Evolutionary conservation across 108 stramenopile genomes (phyloP).

Genomic region (Pseudonitzschia multiseries): DNA sequence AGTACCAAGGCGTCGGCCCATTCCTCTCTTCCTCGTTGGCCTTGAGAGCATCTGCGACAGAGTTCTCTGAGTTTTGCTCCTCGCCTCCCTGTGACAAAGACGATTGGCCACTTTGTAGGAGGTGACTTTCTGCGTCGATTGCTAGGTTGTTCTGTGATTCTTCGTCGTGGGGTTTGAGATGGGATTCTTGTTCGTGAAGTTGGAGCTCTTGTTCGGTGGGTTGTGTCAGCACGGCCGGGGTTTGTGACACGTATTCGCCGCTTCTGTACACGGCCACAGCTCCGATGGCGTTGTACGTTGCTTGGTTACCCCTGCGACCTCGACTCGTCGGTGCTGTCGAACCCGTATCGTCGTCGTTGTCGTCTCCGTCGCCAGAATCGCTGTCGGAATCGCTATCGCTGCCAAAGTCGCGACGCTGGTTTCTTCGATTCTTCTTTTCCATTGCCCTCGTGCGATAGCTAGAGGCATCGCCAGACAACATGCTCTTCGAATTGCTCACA

Average conservation of each 20-base stretch:
- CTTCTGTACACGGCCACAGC: background rate
- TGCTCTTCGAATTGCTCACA: no score
- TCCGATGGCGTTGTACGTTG: background rate
- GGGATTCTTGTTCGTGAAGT: background rate
- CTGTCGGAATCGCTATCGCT: background rate
- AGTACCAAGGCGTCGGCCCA: background rate
- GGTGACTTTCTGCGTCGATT: background rate
- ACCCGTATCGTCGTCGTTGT: background rate
- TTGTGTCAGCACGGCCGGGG: background rate
- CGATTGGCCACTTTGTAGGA: background rate
- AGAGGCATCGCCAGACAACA: background rate
- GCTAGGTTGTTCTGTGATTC: background rate
- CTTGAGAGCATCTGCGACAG: background rate
- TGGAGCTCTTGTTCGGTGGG: background rate
- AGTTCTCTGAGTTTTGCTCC: no score
- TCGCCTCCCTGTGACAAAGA: no score
- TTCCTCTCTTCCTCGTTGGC: background rate
- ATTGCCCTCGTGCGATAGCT: background rate
- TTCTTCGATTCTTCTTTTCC: background rate
- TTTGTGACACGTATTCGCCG: background rate
- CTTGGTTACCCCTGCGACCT: background rate
- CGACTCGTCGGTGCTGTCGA: background rate
- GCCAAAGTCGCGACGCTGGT: background rate
- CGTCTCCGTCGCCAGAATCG: background rate
- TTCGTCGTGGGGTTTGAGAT: background rate